Percentiles rank a stretch among this genome's conserved stretches.
Evolutionary conservation across 2,329 filamentous ascomycete species (phyloP).

Genomic region (Diaporthe helianthi): DNA sequence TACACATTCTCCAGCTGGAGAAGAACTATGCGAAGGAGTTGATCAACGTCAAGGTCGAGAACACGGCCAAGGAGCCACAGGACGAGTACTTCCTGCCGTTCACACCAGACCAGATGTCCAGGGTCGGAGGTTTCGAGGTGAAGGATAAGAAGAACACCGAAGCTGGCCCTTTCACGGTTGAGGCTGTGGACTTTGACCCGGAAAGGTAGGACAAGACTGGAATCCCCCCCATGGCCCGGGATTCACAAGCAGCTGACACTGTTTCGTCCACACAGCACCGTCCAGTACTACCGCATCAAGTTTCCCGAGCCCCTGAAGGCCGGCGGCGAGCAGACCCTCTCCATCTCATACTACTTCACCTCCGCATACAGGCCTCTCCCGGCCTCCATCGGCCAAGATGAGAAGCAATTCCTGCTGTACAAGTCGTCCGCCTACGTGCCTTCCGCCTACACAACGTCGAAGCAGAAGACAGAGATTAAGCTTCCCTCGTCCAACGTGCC

Average conservation of each 20-base stretch:
- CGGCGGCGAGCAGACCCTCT: constrained; percentile 81
- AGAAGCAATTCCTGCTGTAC: constrained; percentile 86
- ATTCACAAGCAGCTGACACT: not conserved
- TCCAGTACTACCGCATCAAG: constrained; percentile 84
- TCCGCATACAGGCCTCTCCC: constrained; percentile 83
- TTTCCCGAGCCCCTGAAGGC: constrained; percentile 79
- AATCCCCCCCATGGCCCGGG: not conserved
- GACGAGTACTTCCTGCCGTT: constrained; percentile 93
- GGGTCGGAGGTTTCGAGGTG: constrained; percentile 86
- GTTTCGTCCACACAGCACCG: constrained; percentile 57
- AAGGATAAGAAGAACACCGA: constrained; percentile 85
- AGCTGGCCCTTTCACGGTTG: constrained; percentile 71
- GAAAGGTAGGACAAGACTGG: constrained; percentile 54
- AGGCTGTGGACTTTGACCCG: constrained; percentile 69
- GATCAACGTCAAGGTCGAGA: constrained; percentile 94
- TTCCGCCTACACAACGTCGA: constrained; percentile 83
- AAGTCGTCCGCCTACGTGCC: constrained; percentile 84
- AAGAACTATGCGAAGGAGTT: constrained; percentile 91
- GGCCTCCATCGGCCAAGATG: constrained; percentile 80
- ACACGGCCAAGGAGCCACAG: constrained; percentile 79
- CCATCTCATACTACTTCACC: constrained; percentile 84
- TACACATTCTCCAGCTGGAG: constrained; percentile 89
- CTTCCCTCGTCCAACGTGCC: constrained; percentile 79
- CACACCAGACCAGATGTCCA: constrained; percentile 74
- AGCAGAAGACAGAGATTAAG: constrained; percentile 98